Evolutionary conservation across 305 asterid species (phyloP), one percentile per base, ranked within the genome.

Genomic region (Plantago lanceolata): DNA sequence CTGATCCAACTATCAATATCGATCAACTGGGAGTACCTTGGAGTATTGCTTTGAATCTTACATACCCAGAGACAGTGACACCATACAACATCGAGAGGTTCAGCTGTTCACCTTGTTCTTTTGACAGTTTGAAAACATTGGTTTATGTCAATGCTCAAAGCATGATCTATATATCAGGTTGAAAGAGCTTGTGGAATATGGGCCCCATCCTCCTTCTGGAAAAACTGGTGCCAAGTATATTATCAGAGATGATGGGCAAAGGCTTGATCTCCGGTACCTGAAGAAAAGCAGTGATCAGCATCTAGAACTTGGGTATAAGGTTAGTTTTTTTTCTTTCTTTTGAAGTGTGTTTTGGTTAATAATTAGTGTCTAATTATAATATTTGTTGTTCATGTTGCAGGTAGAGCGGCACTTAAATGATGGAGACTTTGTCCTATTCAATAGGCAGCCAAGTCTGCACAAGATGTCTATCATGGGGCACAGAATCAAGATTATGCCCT

Each of bases 381-480:
- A 67, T 33, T 18, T 62, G 16, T 73, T 26, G 35, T 78, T 37
- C 14, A 48, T 71, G 55, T 21, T 75, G 74, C 84, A 93, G 99
- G 99, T 93, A 77, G 99, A 93, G 85, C 84, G 99, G 33, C 99
- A 93, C 86, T 78, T 93, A 58, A 93, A 82, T 76, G 99, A 93
- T 81, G 99, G 99, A 66, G 99, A 93, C 75, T 93, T 90, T 47
- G 89, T 93, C 70, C 88, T 93, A 70, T 93, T 93, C 76, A 93
- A 93, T 77, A 73, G 99, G 78, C 99, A 93, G 71, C 99, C 99
- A 12, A 93, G 99, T 84, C 94, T 93, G 54, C 99, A 93, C 63
- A 93, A 93, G 75, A 93, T 93, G 99, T 93, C 99, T 64, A 93
- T 93, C 59, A 93, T 93, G 99, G 99, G 99, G 43, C 99, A 93